Base-by-base conservation (phyloP, 176 grass and related monocot genomes). In the Luzula sylvatica region DNA sequence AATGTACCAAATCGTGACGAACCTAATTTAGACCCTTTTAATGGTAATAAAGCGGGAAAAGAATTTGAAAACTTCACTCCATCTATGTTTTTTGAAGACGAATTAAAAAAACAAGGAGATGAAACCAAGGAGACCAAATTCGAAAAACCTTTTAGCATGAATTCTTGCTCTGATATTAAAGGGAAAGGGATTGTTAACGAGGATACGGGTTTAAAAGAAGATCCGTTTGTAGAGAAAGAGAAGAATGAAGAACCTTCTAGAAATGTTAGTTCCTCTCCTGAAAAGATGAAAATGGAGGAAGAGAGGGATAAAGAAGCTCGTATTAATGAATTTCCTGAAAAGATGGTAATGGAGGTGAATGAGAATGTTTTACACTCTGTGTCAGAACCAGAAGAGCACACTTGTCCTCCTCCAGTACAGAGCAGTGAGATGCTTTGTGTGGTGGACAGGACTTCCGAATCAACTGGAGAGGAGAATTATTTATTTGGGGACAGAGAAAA, bases 401-500 rank as follows among this genome's bases (percentile, higher is more conserved):
- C 47, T 47, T 16, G 42, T 55, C 35, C 28, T 29, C 51, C 53
- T 55, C 45, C 38, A 32, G 30, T 39, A 53, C 49, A 27, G 23
- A 23, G 13, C 14, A 58, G 68, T 55, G 58, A 21, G 12, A 23
- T 20, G 19, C 41, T 27, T 70, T 38, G 38, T 45, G 50, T 19
- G 23, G 67, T 58, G 49, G 64, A 41, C n/a, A 42, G 3, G 5
- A 21, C 20, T 30, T 46, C 32, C 15, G 38, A 68, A 55, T 32
- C 50, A 32, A 55, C 46, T 72, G 46, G 14, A 23, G 61, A 58
- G 56, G 53, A 43, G 17, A 50, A 47, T 80, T 28, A 20, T 38
- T 30, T 94, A 71, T 60, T 87, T 50, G 67, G 26, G 12, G 75
- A 56, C 0, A 80, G 92, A 26, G 92, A 98, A 57, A 98, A 80